A percentile compares a stretch with the other conserved stretches of the same genome.
These are phyloP conservation scores for Pythium dissimile DNA, from an alignment of 352 stramenopile species.

Conservation along the genomic window DNA sequence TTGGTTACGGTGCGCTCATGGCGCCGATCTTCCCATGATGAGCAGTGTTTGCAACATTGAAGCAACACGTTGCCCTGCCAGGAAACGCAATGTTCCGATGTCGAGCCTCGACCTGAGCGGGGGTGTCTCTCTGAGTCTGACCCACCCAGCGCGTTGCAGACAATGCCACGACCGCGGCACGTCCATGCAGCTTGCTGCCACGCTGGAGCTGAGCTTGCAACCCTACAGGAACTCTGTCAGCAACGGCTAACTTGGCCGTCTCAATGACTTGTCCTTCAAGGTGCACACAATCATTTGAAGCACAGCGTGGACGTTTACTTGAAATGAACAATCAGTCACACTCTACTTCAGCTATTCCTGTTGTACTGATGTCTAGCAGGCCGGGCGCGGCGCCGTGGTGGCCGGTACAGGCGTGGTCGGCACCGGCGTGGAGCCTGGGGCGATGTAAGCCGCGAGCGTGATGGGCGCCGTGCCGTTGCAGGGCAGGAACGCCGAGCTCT, in stretches of 20 bases:
- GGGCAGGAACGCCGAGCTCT: slow-evolving; percentile 46
- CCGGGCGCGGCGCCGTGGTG: slow-evolving; percentile 1
- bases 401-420: not conserved
- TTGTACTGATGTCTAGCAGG: slow-evolving; percentile 2
- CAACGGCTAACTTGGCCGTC: too few relatives aligned
- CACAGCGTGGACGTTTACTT: too few relatives aligned
- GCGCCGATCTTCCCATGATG: not conserved
- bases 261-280: too few relatives aligned
- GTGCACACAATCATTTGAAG: too few relatives aligned
- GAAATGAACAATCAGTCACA: too few relatives aligned
- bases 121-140: not conserved
- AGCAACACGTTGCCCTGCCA: not conserved
- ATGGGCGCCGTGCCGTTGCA: slow-evolving; percentile 43
- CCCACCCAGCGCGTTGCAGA: too few relatives aligned
- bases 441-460: slow-evolving; percentile 40
- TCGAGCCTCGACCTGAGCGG: not conserved
- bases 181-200: too few relatives aligned
- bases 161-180: too few relatives aligned
- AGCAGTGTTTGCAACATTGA: not conserved
- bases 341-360: too few relatives aligned
- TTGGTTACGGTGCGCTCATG: slow-evolving; percentile 4
- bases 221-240: too few relatives aligned
- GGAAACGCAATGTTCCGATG: not conserved
- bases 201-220: too few relatives aligned
- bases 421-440: slow-evolving; percentile 22